phyloP scores from a whole-genome alignment of 1,139 yeast species.

The Geotrichum reessii region DNA sequence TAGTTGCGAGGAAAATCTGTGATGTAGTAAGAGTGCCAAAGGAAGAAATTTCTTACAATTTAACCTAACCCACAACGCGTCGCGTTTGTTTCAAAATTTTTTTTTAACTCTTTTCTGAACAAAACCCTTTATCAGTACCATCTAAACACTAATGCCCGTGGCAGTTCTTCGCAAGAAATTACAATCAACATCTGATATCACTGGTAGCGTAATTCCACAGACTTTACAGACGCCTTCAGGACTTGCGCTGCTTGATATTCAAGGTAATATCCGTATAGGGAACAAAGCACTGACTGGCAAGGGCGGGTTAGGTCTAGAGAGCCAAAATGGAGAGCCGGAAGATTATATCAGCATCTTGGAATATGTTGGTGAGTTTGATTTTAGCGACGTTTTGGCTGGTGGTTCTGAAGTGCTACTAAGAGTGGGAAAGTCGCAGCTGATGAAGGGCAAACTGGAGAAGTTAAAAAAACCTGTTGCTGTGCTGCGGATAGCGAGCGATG shows the following conservation, averaged over 20 bases:
- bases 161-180: conserved; percentile 1
- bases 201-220: conserved; percentile 23
- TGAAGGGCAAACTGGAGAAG: conserved; percentile 34
- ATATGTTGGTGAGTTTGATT: conserved; percentile 26
- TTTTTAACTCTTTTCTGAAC: neutral
- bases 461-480: conserved; percentile 36
- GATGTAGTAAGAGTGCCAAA: neutral
- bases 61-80: neutral
- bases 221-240: conserved; percentile 33
- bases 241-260: conserved; percentile 33
- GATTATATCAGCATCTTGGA: conserved; percentile 11
- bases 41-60: neutral
- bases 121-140: neutral
- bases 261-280: conserved; percentile 33
- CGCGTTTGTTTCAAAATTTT: neutral
- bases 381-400: conserved; percentile 22
- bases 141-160: conserved; percentile 4
- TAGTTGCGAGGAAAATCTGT: neutral
- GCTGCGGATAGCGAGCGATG: conserved; percentile 22
- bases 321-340: neutral
- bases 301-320: conserved; percentile 14
- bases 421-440: conserved; percentile 35
- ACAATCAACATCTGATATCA: neutral
- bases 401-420: conserved; percentile 29
- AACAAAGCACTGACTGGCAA: conserved; percentile 22